Evolutionary conservation across 2,329 filamentous ascomycete species (phyloP).

Genomic region (Cladosporium oxysporum): DNA sequence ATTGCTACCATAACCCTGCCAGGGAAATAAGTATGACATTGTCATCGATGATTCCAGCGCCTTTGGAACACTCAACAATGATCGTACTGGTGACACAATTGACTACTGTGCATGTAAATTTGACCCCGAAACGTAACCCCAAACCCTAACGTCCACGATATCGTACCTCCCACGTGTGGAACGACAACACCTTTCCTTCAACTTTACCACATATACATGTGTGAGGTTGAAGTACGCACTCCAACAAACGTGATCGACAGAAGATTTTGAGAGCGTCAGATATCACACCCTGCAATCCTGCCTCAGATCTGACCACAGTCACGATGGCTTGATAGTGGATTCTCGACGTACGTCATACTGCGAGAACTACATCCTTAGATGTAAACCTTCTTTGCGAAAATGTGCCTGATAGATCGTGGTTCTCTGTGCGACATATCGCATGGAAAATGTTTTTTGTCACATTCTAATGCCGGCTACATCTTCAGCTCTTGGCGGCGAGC

Average conservation of each 20-base stretch:
- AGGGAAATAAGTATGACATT: not conserved
- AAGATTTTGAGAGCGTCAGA: not conserved
- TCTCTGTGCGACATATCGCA: not conserved
- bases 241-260: not conserved
- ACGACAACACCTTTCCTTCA: not conserved
- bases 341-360: not conserved
- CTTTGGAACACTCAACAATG: not conserved
- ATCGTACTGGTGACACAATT: not conserved
- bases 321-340: not conserved
- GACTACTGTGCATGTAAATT: not conserved
- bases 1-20: no score
- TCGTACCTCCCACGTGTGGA: not conserved
- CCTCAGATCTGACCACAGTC: not conserved
- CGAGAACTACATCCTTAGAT: not conserved
- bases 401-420: not conserved
- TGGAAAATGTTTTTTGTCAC: not conserved
- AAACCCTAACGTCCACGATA: not conserved
- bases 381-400: not conserved
- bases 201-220: not conserved
- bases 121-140: not conserved
- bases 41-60: not conserved
- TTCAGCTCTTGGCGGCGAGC: not conserved
- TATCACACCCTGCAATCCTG: not conserved
- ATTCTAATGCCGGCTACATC: not conserved
- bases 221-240: not conserved